A percentile compares a stretch with the other conserved stretches of the same genome.
phyloP scores from a whole-genome alignment of 2,329 filamentous ascomycete genomes.

The Colletotrichum chlorophyti region DNA sequence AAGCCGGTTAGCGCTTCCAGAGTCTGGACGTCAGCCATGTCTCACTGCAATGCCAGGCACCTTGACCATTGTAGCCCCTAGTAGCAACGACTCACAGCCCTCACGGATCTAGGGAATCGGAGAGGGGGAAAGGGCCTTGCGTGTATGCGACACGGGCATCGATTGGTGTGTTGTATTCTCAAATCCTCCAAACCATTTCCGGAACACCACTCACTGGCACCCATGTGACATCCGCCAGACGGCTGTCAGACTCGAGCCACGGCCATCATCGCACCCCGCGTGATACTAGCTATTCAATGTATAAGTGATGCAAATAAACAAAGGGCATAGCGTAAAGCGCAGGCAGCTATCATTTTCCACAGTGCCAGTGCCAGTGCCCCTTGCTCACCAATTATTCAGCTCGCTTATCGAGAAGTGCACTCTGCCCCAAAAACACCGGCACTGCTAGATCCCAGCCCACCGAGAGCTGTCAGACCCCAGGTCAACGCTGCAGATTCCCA shows the following conservation, averaged over 20 bases:
- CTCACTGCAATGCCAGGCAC: neutral
- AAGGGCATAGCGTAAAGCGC: neutral
- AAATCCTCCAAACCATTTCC: constrained; percentile 3
- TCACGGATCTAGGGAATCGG: too few species aligned
- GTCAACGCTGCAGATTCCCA: constrained; percentile 54
- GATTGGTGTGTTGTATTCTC: constrained; percentile 6
- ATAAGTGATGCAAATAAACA: constrained; percentile 5
- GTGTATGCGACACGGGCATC: neutral
- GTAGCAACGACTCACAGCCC: neutral
- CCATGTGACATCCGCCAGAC: constrained; percentile 1
- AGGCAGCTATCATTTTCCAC: too few species aligned
- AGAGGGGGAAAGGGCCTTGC: neutral
- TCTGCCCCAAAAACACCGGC: constrained; percentile 56
- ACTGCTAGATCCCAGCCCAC: constrained; percentile 51
- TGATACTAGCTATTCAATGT: neutral
- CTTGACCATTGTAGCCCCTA: neutral
- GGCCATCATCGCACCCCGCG: neutral
- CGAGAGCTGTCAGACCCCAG: constrained; percentile 52
- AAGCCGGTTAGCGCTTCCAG: neutral
- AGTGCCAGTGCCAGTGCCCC: neutral
- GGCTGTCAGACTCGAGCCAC: neutral
- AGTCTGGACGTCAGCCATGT: constrained; percentile 15
- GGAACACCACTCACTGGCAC: neutral
- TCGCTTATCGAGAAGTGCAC: constrained; percentile 45
- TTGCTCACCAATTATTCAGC: neutral